These are phyloP conservation scores for Alternaria sp. DNA, from an alignment of 2,329 filamentous ascomycete species.

Conservation along the genomic window DNA sequence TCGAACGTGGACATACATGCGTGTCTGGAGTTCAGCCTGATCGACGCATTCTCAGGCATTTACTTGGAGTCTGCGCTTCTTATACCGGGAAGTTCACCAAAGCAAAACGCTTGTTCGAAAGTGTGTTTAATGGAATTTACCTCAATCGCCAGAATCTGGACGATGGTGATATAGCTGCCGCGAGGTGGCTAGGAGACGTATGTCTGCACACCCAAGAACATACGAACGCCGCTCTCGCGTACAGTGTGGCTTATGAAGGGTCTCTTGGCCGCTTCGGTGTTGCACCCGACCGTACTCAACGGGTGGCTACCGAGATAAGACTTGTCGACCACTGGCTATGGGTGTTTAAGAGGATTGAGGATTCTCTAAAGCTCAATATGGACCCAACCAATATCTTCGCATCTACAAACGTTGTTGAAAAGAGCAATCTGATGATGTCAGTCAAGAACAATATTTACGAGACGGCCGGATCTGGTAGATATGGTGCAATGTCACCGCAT, in stretches of 20 bases:
- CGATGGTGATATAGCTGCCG: constrained; percentile 45
- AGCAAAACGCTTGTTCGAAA: constrained; percentile 42
- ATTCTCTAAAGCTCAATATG: constrained; percentile 26
- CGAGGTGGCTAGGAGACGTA: constrained; percentile 45
- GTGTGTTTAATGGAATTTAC: constrained; percentile 35
- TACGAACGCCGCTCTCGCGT: constrained; percentile 39
- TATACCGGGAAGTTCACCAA: constrained; percentile 38
- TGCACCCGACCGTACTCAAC: constrained; percentile 21
- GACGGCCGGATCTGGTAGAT: not conserved
- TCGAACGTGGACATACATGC: constrained; percentile 36
- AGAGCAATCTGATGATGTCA: constrained; percentile 28
- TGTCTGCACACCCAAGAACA: constrained; percentile 42
- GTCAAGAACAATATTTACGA: constrained; percentile 19
- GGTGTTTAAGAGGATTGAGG: constrained; percentile 24
- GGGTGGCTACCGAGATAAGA: constrained; percentile 30
- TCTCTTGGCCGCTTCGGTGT: constrained; percentile 28
- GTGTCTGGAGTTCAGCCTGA: constrained; percentile 33
- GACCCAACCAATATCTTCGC: constrained; percentile 37
- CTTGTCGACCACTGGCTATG: constrained; percentile 32
- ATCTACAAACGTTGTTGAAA: constrained; percentile 30
- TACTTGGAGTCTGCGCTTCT: constrained; percentile 40
- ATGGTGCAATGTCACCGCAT: not conserved
- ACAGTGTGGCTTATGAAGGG: constrained; percentile 40
- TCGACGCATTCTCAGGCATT: constrained; percentile 34
- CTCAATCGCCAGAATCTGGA: constrained; percentile 30